phyloP scores from a whole-genome alignment of 768 basidiomycete species.

The Tulasnella sp. region DNA sequence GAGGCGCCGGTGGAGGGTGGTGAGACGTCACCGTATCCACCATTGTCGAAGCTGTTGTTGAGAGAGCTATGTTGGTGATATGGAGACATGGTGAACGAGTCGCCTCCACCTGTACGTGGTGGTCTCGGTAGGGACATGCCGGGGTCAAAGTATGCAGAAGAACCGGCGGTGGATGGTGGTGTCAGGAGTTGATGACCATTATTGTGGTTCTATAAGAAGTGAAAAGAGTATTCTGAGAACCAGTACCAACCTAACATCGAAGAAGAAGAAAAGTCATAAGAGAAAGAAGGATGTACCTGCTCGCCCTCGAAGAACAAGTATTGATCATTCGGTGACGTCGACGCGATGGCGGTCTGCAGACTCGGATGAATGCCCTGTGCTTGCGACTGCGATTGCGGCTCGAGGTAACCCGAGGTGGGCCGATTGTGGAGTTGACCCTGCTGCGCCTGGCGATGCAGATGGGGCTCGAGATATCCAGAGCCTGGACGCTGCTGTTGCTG shows the following conservation, averaged over 20 bases:
- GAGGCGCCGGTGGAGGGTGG: too few species aligned
- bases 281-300: too few species aligned
- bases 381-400: too few species aligned
- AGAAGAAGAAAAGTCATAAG: too few species aligned
- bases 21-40: too few species aligned
- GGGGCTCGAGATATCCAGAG: too few species aligned
- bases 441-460: too few species aligned
- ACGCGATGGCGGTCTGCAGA: constrained; percentile 2
- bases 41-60: too few species aligned
- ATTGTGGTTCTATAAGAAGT: too few species aligned
- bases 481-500: too few species aligned
- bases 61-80: background rate
- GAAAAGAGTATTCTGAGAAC: too few species aligned
- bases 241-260: too few species aligned
- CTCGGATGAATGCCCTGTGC: background rate
- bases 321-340: background rate
- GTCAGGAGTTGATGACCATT: background rate
- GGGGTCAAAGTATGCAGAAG: background rate
- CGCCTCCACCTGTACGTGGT: background rate
- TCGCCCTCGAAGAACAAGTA: background rate
- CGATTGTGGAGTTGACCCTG: background rate
- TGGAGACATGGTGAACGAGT: background rate
- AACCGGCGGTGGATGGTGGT: constrained; percentile 2
- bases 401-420: background rate
- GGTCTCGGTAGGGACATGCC: background rate